Evolutionary conservation across 2,329 filamentous ascomycete genomes (phyloP), one percentile per base, ranked within the genome.

Genomic region (Hypoxylon sp.): DNA sequence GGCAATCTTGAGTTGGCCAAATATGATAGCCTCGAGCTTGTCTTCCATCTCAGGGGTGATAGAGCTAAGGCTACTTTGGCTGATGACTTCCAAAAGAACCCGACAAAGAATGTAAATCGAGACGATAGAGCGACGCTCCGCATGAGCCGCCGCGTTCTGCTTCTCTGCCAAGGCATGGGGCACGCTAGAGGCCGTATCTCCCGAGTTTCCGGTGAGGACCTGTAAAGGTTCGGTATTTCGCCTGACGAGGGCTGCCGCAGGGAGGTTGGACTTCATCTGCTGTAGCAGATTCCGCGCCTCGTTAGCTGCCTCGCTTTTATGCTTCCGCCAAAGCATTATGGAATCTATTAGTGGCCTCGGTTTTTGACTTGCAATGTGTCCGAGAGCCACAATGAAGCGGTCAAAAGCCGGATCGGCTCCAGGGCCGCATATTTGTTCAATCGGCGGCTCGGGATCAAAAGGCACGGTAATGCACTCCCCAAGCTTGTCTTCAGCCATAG

Each of bases 241-340:
- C 71, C 92, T 88, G 64, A 90, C 82, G 22, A 94, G 81, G 5
- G 84, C 84, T 42, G 80, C 86, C 64, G 63, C 77, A 6, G 80
- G 81, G 4, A 78, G 73, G 46, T 78, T 79, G 35, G 78, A 78
- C 14, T 83, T 83, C 19, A 83, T 78, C 60, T 89, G 87, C 72
- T 89, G 87, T 22, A 90, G 80, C 74, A 89, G 85, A 48, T 72
- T 80, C 22, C 89, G 85, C 29, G 92, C 91, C 70, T 91, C 88
- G 73, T 89, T 91, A 29, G 94, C 94, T 22, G 92, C 90, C 80
- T 98, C 95, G 71, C 94, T 97, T 83, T 98, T 98, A 71, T 90
- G 93, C 80, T 98, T 98, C 62, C 96, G 90, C 96, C 96, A 99
- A 33, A 97, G 87, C 93, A 99, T 99, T 79, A 99, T 94, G 19